Evolutionary conservation across 257 asterid genomes (phyloP), one percentile per base, ranked within the genome.

Genomic region (Anisodus tanguticus): DNA sequence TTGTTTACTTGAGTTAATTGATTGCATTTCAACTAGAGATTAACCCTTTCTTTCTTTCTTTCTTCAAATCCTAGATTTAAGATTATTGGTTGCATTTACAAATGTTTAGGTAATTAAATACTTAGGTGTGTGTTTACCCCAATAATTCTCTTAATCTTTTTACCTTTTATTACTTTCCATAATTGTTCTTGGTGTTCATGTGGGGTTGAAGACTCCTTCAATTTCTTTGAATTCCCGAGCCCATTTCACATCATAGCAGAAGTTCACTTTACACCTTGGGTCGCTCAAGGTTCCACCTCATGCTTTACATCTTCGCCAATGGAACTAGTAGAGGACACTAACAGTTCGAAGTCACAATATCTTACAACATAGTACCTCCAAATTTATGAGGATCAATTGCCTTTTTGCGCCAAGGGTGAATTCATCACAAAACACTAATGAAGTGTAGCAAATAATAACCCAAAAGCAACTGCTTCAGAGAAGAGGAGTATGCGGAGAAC

Each of bases 251-350:
- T 31, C 35, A 31, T 31, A 31, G n/a, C 71, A 31, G 69, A 9
- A 19, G 41, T 63, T 64, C 71, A 64, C n/a, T 26, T 64, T 64
- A 64, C 71, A 64, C 9, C 71, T 64, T 64, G 71, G 45, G 71
- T 31, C n/a, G 45, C 71, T 31, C 10, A 31, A 31, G 43, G 71
- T 64, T 43, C 41, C 16, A 11, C 70, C 11, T 26, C 70, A 9
- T 26, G 11, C 66, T 7, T 59, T 59, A n/a, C 12, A 59, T 59
- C 66, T 59, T 4, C 11, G 31, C 66, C 66, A 59, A 59, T 59
- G 35, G 35, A n/a, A 60, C 67, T 8, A 60, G 41, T 37, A 64
- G 71, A 64, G 71, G 45, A 64, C 15, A 31, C n/a, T 11, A 64
- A 64, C 71, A 64, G 71, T 31, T 31, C n/a, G 17, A 64, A 64